Base-by-base conservation (phyloP, 164 flowering plant species). In the Pachysandra terminalis region DNA sequence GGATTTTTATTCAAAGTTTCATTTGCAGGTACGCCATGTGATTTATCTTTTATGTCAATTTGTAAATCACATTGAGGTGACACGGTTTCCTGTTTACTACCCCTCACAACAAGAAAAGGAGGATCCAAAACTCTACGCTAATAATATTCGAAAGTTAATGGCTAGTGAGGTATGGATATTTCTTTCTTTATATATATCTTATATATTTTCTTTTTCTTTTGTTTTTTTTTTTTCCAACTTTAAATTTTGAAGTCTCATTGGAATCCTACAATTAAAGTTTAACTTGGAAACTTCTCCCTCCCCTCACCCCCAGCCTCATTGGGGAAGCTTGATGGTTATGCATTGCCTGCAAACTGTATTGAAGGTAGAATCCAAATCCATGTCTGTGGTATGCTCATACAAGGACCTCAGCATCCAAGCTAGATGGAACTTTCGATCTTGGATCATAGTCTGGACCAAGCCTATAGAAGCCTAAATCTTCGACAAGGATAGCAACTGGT, bases 31-130 rank as follows among this genome's bases (percentile, higher is more conserved):
- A 23, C 93, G 96, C 55, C 99, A 95, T 84, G 90, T 89, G 51
- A 59, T 95, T 68, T 77, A 90, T 63, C 98, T 95, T 66, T 77
- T 95, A 53, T 90, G 99, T 77, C 99, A 95, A 79, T 88, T 92
- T 75, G 87, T 88, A 61, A 95, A 95, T 79, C 71, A 87, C 74
- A 75, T 95, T 51, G 96, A 92, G 81, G 99, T 89, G 65, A 84
- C 67, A 24, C 61, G 76, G 21, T 77, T 95, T 63, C 99, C 99
- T 62, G 72, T 88, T 12, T 95, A 90, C 76, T 62, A 75, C 74
- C 99, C 99, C 0, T 88, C 96, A 14, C 81, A 84, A 65, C 81
- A 89, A 83, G 99, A 95, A 77, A 89, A 84, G 79, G 91, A 88
- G 69, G 93, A 95, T 59, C 90, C 98, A 51, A 95, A 84, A 74